Conservation (phyloP, 2,329 filamentous ascomycete genomes). For the Trichoderma brevicompactum region DNA sequence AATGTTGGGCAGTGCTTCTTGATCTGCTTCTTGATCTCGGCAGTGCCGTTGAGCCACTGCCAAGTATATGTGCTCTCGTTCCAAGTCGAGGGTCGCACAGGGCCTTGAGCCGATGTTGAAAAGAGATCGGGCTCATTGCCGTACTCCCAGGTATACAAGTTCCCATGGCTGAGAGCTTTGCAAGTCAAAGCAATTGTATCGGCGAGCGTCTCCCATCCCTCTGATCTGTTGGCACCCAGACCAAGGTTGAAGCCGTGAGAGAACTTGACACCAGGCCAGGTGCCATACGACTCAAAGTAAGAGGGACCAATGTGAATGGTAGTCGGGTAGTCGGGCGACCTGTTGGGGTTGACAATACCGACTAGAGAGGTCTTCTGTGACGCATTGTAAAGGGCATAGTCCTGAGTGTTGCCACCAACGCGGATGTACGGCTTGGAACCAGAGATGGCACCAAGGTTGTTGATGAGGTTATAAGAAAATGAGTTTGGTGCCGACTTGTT, state of each 20-base stretch:
- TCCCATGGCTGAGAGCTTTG: conserved; percentile 55
- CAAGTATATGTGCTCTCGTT: conserved; percentile 58
- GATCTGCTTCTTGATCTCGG: conserved; percentile 52
- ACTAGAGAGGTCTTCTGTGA: conserved; percentile 55
- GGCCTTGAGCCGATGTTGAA: conserved; percentile 55
- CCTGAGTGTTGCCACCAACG: conserved; percentile 70
- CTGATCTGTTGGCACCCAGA: conserved; percentile 55
- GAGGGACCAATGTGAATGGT: conserved; percentile 63
- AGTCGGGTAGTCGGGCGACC: conserved; percentile 63
- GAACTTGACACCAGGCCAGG: conserved; percentile 60
- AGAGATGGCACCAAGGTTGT: conserved; percentile 58
- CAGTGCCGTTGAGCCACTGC: conserved; percentile 62
- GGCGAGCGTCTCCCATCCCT: conserved; percentile 56
- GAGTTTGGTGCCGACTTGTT: conserved; percentile 60
- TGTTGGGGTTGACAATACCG: conserved; percentile 54
- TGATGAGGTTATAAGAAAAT: conserved; percentile 64
- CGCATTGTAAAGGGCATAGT: conserved; percentile 64
- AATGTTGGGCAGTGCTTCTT: conserved; percentile 56
- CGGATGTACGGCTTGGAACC: conserved; percentile 64
- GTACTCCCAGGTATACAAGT: conserved; percentile 63
- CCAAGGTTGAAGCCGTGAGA: conserved; percentile 66
- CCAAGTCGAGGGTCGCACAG: conserved; percentile 57
- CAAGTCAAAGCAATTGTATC: conserved; percentile 62
- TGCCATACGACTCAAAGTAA: conserved; percentile 66
- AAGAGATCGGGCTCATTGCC: conserved; percentile 58